Conservation (phyloP, 371 early-diverging fungal genomes). For the Blakeslea trispora region DNA sequence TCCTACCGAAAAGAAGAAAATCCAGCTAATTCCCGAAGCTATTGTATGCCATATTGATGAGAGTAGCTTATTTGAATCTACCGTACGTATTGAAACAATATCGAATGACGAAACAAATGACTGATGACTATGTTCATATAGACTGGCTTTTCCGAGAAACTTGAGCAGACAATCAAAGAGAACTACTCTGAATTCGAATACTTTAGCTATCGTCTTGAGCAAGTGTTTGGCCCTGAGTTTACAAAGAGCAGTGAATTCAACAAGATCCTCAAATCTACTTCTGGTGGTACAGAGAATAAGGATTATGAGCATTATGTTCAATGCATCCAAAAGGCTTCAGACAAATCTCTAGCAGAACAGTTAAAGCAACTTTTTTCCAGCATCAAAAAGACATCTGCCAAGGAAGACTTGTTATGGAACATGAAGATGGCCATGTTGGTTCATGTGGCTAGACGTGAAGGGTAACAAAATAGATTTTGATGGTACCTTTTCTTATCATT, state of each 20-base stretch:
- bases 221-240: constrained; percentile 35
- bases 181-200: constrained; percentile 32
- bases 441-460: constrained; percentile 38
- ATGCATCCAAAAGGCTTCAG: constrained; percentile 13
- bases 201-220: constrained; percentile 32
- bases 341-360: constrained; percentile 13
- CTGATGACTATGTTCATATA: too few species aligned
- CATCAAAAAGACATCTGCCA: constrained; percentile 55
- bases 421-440: constrained; percentile 62
- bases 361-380: constrained; percentile 30
- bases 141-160: constrained; percentile 23
- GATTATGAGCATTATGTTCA: constrained; percentile 34
- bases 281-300: constrained; percentile 24
- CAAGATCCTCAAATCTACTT: constrained; percentile 24
- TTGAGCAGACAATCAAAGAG: constrained; percentile 36
- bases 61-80: constrained; percentile 53
- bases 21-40: constrained; percentile 54
- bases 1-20: constrained; percentile 52
- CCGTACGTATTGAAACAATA: constrained; percentile 19
- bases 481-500: not conserved
- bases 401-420: constrained; percentile 61
- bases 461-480: constrained; percentile 24
- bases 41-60: constrained; percentile 80
- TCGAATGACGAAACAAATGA: too few species aligned
- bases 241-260: constrained; percentile 17